Percentiles rank a stretch among this genome's conserved stretches.
These are phyloP conservation scores for Mucor sp. DNA, from an alignment of 371 early-diverging fungal species.

Conservation along the genomic window DNA sequence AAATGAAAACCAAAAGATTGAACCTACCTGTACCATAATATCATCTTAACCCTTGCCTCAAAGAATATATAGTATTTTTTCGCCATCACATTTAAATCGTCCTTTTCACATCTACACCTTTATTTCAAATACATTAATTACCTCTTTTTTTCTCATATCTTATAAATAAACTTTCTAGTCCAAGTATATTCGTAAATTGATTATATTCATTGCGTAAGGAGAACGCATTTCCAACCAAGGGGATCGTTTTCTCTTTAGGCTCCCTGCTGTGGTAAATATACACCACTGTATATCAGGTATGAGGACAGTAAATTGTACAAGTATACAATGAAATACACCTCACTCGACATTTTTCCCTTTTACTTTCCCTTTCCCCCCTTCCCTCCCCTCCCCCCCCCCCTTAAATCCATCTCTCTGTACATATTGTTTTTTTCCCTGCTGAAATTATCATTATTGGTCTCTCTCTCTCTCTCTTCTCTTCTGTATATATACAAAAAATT, in stretches of 20 bases:
- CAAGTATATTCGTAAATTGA: background rate
- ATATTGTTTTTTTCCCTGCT: background rate
- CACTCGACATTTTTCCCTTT: background rate
- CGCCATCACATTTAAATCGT: background rate
- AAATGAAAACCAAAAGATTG: background rate
- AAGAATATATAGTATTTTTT: background rate
- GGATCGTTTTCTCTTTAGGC: background rate
- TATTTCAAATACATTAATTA: background rate
- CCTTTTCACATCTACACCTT: background rate
- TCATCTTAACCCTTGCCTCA: background rate
- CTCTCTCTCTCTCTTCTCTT: background rate
- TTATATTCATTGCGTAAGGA: background rate
- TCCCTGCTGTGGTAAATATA: background rate
- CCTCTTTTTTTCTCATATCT: background rate
- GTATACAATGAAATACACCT: background rate
- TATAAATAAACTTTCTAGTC: background rate
- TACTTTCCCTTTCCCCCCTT: background rate
- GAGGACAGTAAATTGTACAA: background rate
- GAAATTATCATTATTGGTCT: background rate
- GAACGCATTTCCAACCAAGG: background rate
- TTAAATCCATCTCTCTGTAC: background rate
- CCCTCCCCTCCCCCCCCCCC: background rate
- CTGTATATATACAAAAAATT: background rate
- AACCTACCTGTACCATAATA: background rate
- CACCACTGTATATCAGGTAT: background rate